These are phyloP conservation scores for Pezicula carpinea DNA, from an alignment of 2,329 filamentous ascomycete species.

Conservation along the genomic window DNA sequence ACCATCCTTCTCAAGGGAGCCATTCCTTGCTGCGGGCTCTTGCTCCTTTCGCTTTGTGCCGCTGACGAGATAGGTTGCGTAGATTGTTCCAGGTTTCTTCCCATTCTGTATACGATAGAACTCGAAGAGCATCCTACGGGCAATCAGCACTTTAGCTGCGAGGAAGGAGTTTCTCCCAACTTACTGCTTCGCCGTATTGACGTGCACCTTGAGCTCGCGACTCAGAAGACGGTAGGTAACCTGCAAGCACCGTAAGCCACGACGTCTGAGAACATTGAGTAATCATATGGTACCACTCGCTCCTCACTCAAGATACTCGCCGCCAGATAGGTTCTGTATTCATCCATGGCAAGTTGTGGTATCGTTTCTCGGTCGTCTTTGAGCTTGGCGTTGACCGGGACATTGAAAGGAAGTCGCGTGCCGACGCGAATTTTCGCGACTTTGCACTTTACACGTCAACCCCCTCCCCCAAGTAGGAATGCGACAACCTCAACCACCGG, in stretches of 20 bases:
- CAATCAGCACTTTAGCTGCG: constrained; percentile 4
- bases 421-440: constrained; percentile 23
- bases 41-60: constrained; percentile 53
- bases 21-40: constrained; percentile 30
- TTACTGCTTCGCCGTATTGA: constrained; percentile 85
- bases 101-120: constrained; percentile 76
- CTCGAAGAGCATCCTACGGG: constrained; percentile 75
- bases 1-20: constrained; percentile 42
- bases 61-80: constrained; percentile 87
- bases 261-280: background rate
- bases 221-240: constrained; percentile 84
- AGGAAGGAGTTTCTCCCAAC: background rate
- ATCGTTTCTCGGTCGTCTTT: constrained; percentile 6
- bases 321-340: constrained; percentile 30
- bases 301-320: constrained; percentile 29
- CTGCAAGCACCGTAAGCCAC: constrained; percentile 39
- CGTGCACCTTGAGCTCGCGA: constrained; percentile 76
- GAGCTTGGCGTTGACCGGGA: constrained; percentile 5
- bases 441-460: constrained; percentile 6
- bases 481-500: constrained; percentile 6
- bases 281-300: constrained; percentile 22
- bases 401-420: constrained; percentile 6
- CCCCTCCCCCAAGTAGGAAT: constrained; percentile 1
- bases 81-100: constrained; percentile 68
- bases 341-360: constrained; percentile 21